Evolutionary conservation across 768 basidiomycete species (phyloP).

Genomic region (Macrolepiota fuliginosa): DNA sequence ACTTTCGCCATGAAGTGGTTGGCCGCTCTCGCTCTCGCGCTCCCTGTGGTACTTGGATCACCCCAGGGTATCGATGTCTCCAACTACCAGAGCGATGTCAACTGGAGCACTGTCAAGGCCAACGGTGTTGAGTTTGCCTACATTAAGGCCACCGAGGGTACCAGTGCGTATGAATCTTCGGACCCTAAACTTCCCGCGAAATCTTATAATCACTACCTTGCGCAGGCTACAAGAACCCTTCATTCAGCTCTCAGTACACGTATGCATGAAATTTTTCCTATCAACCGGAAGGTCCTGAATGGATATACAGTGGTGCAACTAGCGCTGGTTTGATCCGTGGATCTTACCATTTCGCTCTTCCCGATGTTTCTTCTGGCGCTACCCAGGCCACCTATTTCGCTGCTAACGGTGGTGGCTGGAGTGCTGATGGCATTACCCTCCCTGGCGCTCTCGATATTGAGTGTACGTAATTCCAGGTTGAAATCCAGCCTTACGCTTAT

Average conservation of each 20-base stretch:
- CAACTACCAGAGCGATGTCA: neutral
- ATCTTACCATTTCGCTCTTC: constrained; percentile 58
- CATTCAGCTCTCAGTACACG: constrained; percentile 38
- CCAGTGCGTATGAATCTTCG: constrained; percentile 28
- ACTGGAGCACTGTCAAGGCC: constrained; percentile 30
- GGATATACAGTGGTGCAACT: constrained; percentile 48
- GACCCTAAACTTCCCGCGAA: neutral
- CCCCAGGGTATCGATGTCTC: neutral
- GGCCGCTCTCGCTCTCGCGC: neutral
- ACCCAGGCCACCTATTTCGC: constrained; percentile 60
- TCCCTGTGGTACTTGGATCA: too few species aligned
- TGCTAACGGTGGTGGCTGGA: constrained; percentile 59
- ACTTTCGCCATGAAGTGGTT: neutral
- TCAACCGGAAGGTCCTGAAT: neutral
- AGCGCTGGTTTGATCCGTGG: constrained; percentile 57
- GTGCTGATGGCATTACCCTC: constrained; percentile 54
- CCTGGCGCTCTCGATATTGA: constrained; percentile 67
- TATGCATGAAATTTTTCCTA: neutral
- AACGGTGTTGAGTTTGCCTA: constrained; percentile 56
- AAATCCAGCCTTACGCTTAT: neutral
- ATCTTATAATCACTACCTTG: neutral
- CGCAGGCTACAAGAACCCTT: constrained; percentile 36
- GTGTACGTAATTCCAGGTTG: constrained; percentile 32
- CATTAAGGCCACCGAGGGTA: constrained; percentile 70
- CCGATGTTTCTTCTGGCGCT: constrained; percentile 50